A percentile compares a stretch with the other conserved stretches of the same genome.
Evolutionary conservation across 192 early-diverging fungal genomes (phyloP).

Genomic region (Backusella psychrophila): DNA sequence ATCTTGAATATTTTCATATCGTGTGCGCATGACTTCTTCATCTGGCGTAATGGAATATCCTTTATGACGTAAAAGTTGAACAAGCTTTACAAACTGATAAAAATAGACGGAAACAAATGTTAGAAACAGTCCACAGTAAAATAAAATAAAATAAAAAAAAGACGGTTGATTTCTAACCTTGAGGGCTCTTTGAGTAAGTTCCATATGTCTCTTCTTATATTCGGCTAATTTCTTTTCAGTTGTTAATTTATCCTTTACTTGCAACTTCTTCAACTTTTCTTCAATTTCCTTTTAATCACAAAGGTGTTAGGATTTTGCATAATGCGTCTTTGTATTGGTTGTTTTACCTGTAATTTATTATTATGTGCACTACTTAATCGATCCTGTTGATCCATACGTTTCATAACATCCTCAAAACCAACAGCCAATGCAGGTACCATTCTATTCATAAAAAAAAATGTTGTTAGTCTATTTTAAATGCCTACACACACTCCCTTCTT

Average conservation of each 20-base stretch:
- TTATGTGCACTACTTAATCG: conserved; percentile 65
- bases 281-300: conserved; percentile 15
- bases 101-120: background rate
- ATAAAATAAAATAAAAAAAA: too few species aligned
- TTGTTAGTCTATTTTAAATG: background rate
- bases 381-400: conserved; percentile 78
- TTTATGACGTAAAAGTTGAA: conserved; percentile 78
- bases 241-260: conserved; percentile 62
- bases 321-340: background rate
- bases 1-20: conserved; percentile 71
- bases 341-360: conserved; percentile 61
- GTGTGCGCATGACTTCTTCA: conserved; percentile 75
- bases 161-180: conserved; percentile 36
- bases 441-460: conserved; percentile 30
- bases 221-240: conserved; percentile 74
- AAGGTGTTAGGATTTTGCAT: background rate
- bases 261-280: conserved; percentile 21
- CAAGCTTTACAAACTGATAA: conserved; percentile 31
- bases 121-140: background rate
- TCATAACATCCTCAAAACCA: conserved; percentile 89
- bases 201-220: conserved; percentile 70
- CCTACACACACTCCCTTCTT: background rate
- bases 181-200: conserved; percentile 73
- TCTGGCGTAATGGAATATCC: conserved; percentile 80
- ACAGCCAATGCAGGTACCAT: conserved; percentile 90